Percentiles rank a stretch among this genome's conserved stretches.
phyloP scores from a whole-genome alignment of 345 rosid genomes.

The Ricinus communis region DNA sequence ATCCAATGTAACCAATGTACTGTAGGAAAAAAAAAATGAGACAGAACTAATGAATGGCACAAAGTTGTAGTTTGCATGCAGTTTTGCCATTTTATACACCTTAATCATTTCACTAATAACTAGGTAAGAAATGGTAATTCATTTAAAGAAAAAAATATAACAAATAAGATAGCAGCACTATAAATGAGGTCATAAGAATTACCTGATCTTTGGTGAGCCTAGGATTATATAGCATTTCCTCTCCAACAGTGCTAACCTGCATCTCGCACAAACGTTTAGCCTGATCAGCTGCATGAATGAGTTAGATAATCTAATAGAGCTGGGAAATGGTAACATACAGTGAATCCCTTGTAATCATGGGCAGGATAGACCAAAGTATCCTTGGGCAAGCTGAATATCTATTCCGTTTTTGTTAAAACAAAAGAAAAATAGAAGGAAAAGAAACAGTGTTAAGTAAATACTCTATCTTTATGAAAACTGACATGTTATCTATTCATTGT shows the following conservation, averaged over 20 bases:
- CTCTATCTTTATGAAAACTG: background rate
- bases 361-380: slow-evolving; percentile 86
- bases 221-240: slow-evolving; percentile 73
- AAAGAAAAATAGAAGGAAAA: slow-evolving; percentile 10
- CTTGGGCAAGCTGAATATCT: slow-evolving; percentile 86
- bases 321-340: slow-evolving; percentile 42
- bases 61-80: background rate
- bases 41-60: background rate
- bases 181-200: slow-evolving; percentile 2
- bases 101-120: background rate
- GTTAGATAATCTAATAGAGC: slow-evolving; percentile 9
- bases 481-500: background rate
- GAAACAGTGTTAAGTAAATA: background rate
- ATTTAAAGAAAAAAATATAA: background rate
- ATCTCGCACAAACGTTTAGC: slow-evolving; percentile 11
- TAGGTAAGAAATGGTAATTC: too few species aligned
- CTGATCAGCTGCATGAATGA: slow-evolving; percentile 14
- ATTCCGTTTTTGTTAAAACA: too few species aligned
- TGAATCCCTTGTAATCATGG: slow-evolving; percentile 91
- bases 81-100: background rate
- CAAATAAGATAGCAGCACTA: background rate
- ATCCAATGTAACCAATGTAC: background rate
- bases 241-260: slow-evolving; percentile 94
- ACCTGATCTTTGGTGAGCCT: slow-evolving; percentile 87
- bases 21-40: too few species aligned